Conservation (phyloP, 371 early-diverging fungal genomes). For the Mucor piriformis region DNA sequence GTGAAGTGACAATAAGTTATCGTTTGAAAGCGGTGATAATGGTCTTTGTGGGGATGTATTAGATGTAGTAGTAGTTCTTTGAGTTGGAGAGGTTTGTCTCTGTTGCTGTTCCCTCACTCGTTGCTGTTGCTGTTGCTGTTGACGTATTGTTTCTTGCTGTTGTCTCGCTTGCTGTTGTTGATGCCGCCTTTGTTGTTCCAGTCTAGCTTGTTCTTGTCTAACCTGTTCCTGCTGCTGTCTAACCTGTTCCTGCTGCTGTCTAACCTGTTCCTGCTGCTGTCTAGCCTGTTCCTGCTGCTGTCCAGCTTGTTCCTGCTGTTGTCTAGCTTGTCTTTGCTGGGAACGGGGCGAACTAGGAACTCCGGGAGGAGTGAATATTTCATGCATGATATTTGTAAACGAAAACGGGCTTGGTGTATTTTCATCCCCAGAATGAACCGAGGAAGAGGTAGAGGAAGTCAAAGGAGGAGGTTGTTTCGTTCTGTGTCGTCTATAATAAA, state of each 20-base stretch:
- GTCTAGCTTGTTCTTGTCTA: conserved; percentile 1
- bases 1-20: conserved; percentile 30
- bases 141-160: not conserved
- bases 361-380: conserved; percentile 13
- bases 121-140: not conserved
- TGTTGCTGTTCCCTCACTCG: not conserved
- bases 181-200: conserved; percentile 16
- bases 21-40: not conserved
- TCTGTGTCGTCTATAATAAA: conserved; percentile 33
- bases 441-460: conserved; percentile 1
- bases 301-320: conserved; percentile 1
- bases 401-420: conserved; percentile 6
- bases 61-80: not conserved
- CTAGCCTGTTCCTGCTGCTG: conserved; percentile 15
- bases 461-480: not conserved
- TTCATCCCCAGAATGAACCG: not conserved
- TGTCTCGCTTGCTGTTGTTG: not conserved
- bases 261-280: conserved; percentile 2
- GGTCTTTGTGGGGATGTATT: not conserved
- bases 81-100: not conserved
- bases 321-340: conserved; percentile 10
- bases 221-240: no score
- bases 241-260: conserved; percentile 6
- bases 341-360: not conserved
- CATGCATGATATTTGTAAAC: conserved; percentile 18